Evolutionary conservation across 257 asterid genomes (phyloP).

Genomic region (Penstemon newberryi): DNA sequence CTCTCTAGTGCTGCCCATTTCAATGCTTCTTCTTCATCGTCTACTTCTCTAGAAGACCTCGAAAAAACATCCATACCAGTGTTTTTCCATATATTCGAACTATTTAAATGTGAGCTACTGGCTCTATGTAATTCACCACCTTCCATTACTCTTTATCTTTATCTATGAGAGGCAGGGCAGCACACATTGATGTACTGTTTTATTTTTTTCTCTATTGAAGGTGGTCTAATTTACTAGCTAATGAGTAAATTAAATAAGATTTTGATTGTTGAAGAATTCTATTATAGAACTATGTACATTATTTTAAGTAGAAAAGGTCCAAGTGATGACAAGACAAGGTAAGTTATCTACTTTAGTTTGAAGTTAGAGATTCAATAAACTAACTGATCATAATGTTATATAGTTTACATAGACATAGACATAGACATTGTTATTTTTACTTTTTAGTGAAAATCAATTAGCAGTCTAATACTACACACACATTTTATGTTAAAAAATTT

Average conservation of each 20-base stretch:
- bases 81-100: constrained; percentile 79
- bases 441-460: constrained; percentile 11
- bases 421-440: neutral
- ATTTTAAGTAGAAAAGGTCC: constrained; percentile 19
- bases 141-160: constrained; percentile 40
- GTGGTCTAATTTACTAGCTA: constrained; percentile 19
- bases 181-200: neutral
- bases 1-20: constrained; percentile 89
- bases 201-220: constrained; percentile 18
- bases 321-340: constrained; percentile 40
- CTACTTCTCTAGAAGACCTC: constrained; percentile 51
- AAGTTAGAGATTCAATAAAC: constrained; percentile 21
- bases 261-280: constrained; percentile 32
- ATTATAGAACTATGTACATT: constrained; percentile 3
- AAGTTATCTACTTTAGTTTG: neutral
- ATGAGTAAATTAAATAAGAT: constrained; percentile 26
- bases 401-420: constrained; percentile 5
- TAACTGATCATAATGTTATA: constrained; percentile 18
- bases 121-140: constrained; percentile 50
- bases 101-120: constrained; percentile 57
- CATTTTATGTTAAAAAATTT: neutral
- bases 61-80: constrained; percentile 66
- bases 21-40: constrained; percentile 87
- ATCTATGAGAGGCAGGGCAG: constrained; percentile 5
- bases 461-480: too few relatives aligned